Evolutionary conservation across 2,329 filamentous ascomycete species (phyloP), one percentile per base, ranked within the genome.

Genomic region (Diatrype stigma): DNA sequence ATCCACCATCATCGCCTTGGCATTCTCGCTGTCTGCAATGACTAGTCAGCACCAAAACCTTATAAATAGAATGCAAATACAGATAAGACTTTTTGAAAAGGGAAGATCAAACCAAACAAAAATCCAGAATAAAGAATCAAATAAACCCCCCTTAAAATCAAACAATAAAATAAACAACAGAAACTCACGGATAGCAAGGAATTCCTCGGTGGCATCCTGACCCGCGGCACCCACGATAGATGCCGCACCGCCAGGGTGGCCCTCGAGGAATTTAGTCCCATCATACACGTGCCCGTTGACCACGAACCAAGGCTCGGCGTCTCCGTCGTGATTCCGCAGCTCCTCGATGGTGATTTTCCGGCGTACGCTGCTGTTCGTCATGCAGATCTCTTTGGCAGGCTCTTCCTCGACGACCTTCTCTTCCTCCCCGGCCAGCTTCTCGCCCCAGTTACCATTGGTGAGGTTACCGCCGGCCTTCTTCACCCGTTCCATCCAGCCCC

Each of bases 401-500:
- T 83, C 80, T 34, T 78, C 73, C 2, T 72, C 67, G 28, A 66
- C 67, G 2, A 62, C 58, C 1, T 68, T 64, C 6, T 74, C 72
- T 21, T 70, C 70, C 51, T 78, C 78, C 1, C 80, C 81, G 2
- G 77, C 75, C 35, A 83, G 68, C 54, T 75, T 82, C 65, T 95
- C 90, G 7, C 91, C 92, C 90, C 92, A 96, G 62, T 85, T 86
- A 0, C 89, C 88, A 59, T 96, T 95, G 6, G 79, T 75, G 17
- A 96, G 73, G 62, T 96, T 84, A 0, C 90, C 90, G 1, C 92
- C 91, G 1, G 78, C 76, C 57, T 89, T 90, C 69, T 95, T 96
- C 22, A 94, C 86, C 16, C 86, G 79, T 62, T 96, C 90, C 92
- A 96, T 96, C 92, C 92, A 96, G 0, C 92, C 92, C 14, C 89